A percentile compares a stretch with the other conserved stretches of the same genome.
Evolutionary conservation across 2,329 filamentous ascomycete species (phyloP).

Genomic region (Boeremia exigua): DNA sequence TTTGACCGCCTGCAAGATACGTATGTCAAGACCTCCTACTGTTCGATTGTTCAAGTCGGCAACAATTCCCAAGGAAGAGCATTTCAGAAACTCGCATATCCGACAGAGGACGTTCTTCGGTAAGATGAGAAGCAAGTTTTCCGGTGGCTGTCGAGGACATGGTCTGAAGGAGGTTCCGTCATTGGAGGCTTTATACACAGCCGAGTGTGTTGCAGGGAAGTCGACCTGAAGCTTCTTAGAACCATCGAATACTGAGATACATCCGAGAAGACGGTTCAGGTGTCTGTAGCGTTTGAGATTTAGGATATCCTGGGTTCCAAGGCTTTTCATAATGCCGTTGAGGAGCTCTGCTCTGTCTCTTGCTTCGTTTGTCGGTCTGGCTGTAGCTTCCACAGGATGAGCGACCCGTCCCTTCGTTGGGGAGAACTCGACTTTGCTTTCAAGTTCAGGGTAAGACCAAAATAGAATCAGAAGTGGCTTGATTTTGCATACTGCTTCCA

Average conservation of each 20-base stretch:
- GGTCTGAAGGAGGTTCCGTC: neutral
- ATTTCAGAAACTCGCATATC: neutral
- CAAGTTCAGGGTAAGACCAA: neutral
- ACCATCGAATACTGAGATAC: no score
- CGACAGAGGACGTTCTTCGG: neutral
- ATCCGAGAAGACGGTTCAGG: neutral
- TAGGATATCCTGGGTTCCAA: neutral
- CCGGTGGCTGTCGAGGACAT: no score
- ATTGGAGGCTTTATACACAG: neutral
- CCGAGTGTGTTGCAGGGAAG: neutral
- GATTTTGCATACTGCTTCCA: neutral
- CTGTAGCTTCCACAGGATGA: neutral
- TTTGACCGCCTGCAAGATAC: neutral
- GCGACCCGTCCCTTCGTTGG: neutral
- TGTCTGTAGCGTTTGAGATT: neutral
- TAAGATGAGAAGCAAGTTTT: neutral
- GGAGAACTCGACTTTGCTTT: neutral
- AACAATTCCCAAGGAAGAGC: neutral
- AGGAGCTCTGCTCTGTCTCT: neutral
- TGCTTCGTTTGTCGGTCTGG: neutral
- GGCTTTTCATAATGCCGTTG: neutral
- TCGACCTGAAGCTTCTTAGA: neutral
- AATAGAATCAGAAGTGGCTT: neutral
- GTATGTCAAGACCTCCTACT: neutral
- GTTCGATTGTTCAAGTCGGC: neutral